Base-by-base conservation (phyloP, 2,329 filamentous ascomycete genomes). In the Fusarium napiforme region DNA sequence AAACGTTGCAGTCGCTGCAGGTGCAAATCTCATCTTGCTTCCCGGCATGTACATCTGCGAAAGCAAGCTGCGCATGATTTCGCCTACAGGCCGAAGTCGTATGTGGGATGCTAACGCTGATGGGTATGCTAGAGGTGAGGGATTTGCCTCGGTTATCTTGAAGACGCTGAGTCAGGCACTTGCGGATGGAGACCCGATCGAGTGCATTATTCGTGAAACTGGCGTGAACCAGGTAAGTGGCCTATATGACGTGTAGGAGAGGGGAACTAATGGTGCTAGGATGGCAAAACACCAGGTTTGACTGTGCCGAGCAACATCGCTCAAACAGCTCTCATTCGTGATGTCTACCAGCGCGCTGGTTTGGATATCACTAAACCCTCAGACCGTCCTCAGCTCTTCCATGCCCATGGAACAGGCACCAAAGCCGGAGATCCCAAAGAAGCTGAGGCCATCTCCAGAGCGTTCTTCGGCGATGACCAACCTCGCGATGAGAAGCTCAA, bases 61-160 rank as follows among this genome's bases (percentile, higher is more conserved):
- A 15, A 57, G 53, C 23, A 60, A 70, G 16, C 32, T 73, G 1
- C 56, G 52, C 23, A 52, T 75, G 55, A 45, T 74, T 9, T 69
- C 64, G 7, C 58, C 60, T 0, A 57, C 49, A 19, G 68, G 63
- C 0, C 47, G 53, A 7, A 66, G 56, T 15, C 64, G 53, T 4
- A 72, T 71, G 37, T 74, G 64, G 50, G 73, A 74, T 21, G 40
- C 42, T 2, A 43, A 50, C 3, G 72, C 61, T 2, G 49, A 72
- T 7, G 70, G 73, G 0, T 75, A 75, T 23, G 73, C 66, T 2
- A 67, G 73, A 28, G 73, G 72, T 2, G 72, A 75, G 18, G 73
- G 72, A 10, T 53, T 70, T 4, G 69, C 63, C 0, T 37, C 63
- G 2, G 40, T 75, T 8, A 47, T 73, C 11, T 52, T 75, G 10